Base-by-base conservation (phyloP, 2,329 filamentous ascomycete species). In the Fusarium sarcochroum region DNA sequence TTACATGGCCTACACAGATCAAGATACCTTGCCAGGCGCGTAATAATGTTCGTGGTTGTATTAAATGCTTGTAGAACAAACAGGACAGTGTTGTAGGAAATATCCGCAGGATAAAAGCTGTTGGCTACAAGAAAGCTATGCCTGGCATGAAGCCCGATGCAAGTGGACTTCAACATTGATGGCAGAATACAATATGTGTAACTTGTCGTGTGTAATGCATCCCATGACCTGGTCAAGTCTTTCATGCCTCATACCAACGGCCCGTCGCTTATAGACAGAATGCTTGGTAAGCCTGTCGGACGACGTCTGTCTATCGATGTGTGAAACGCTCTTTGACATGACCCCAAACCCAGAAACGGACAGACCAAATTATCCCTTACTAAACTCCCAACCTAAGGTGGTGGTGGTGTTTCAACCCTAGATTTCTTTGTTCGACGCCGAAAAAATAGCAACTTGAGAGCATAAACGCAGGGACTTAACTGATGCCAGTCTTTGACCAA, bases 341-440 rank as follows among this genome's bases (percentile, higher is more conserved):
- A 6, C 17, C 14, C 14, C 11, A 14, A 27, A 7, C 9, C 20
- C 18, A 41, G 45, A 23, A 3, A 11, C 13, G 20, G 15, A 21
- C 25, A 21, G 20, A 18, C 11, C 8, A 7, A 6, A 6, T 18
- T 15, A 8, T 35, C 23, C 1, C 9, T 17, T 15, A 30, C 5
- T 14, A 20, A 4, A 10, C 4, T n/a, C 32, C 11, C 18, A 18
- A 23, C 25, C 23, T 10, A 20, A 15, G 7, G 15, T 14, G 8
- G 15, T 27, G 20, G 8, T 14, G 11, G 13, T 42, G 27, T 53
- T 45, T 32, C 8, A 15, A 20, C 1, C 17, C 35, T 3, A 2
- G 3, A n/a, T 40, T 14, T n/a, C 65, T 62, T 68, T 68, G 55
- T 69, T n/a, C 21, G 1, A 5, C 6, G 6, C 4, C 27, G 44